Conservation (phyloP, 164 flowering plant species). For the Vitis vinifera region DNA sequence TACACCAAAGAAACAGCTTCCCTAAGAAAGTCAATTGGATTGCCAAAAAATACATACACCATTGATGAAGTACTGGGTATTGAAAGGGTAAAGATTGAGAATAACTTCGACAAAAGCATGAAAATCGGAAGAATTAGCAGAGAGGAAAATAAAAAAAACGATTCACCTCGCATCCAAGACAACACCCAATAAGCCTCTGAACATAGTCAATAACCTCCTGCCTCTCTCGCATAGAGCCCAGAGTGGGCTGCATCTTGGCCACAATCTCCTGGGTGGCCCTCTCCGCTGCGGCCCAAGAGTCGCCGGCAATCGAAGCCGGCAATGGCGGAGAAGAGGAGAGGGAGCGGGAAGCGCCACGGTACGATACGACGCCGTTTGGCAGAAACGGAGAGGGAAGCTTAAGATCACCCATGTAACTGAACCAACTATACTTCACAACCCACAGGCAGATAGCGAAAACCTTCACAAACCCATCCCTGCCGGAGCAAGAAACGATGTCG, state of each 20-base stretch:
- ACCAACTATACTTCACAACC: background rate
- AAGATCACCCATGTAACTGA: slow-evolving; percentile 12
- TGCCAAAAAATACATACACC: background rate
- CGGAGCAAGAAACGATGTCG: background rate
- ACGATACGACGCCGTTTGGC: slow-evolving; percentile 1
- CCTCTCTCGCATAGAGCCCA: slow-evolving; percentile 32
- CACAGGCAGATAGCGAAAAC: background rate
- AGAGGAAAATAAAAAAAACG: background rate
- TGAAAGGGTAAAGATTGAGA: background rate
- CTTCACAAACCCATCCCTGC: too few species aligned
- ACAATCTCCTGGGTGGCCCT: slow-evolving; percentile 26
- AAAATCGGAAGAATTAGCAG: background rate
- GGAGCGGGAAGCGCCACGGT: background rate
- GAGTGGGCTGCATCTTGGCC: slow-evolving; percentile 34
- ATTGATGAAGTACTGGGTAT: background rate
- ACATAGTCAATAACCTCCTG: slow-evolving; percentile 40
- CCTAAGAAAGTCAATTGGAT: too few species aligned
- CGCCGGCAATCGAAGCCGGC: slow-evolving; percentile 19
- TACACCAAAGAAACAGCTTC: too few species aligned
- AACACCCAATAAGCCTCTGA: slow-evolving; percentile 26
- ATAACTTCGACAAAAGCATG: background rate
- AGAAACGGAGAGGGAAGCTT: background rate
- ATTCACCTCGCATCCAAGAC: slow-evolving; percentile 33
- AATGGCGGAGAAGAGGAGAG: slow-evolving; percentile 5
- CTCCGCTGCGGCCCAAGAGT: slow-evolving; percentile 36